A percentile compares a stretch with the other conserved stretches of the same genome.
Evolutionary conservation across 2,329 filamentous ascomycete genomes (phyloP).

Genomic region (Massarina eburnea): DNA sequence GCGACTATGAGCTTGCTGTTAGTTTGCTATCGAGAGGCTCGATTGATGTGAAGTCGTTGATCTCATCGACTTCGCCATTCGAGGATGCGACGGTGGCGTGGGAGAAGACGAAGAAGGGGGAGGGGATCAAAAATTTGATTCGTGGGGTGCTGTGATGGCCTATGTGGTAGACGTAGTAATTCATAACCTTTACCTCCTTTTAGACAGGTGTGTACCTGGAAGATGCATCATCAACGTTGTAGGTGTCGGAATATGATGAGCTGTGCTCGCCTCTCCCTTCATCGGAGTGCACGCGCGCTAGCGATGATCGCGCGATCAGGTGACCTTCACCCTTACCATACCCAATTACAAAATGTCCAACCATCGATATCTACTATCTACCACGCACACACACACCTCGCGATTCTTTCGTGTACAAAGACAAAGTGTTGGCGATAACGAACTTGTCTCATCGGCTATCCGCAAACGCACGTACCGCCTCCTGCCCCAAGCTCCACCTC

Average conservation of each 20-base stretch:
- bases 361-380: too few species aligned
- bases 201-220: too few species aligned
- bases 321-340: too few species aligned
- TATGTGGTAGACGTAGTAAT: too few species aligned
- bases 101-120: slow-evolving; percentile 33
- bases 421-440: too few species aligned
- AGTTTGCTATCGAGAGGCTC: slow-evolving; percentile 22
- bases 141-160: slow-evolving; percentile 18
- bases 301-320: too few species aligned
- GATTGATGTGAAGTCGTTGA: slow-evolving; percentile 29
- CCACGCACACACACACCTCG: too few species aligned
- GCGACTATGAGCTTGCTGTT: slow-evolving; percentile 37
- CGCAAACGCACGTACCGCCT: neutral
- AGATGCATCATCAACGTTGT: slow-evolving; percentile 6
- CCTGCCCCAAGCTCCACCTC: slow-evolving; percentile 9
- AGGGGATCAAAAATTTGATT: slow-evolving; percentile 40
- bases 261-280: too few species aligned
- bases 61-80: slow-evolving; percentile 33
- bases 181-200: too few species aligned
- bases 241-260: neutral
- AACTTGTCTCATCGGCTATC: neutral
- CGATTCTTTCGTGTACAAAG: neutral
- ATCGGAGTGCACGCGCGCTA: too few species aligned
- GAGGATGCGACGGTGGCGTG: slow-evolving; percentile 33
- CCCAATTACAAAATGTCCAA: too few species aligned